Evolutionary conservation across 139 green algal genomes (phyloP), one percentile per base, ranked within the genome.

Genomic region (Chlorella sp.): DNA sequence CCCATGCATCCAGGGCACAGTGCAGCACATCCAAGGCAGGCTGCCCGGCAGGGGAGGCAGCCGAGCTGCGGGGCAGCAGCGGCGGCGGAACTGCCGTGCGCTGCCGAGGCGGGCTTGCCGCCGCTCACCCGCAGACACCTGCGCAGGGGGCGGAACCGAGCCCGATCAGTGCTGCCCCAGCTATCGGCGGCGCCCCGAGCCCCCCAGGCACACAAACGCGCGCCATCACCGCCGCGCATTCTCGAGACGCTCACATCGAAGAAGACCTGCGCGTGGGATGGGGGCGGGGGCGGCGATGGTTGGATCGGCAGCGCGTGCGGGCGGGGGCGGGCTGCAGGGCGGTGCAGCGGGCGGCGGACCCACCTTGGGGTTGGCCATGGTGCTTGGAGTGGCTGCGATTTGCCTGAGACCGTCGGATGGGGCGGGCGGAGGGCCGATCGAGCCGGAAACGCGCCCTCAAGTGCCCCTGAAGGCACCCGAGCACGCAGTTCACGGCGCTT

Each of bases 331-430:
- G 40, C 38, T 19, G 40, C 48, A 54, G 41, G 70, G 40, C 43
- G 38, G 72, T 40, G 43, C 72, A 17, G 44, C n/a, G 26, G 28
- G 56, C 38, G 43, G 72, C 13, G 40, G 16, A 54, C 58, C 30
- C 58, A 44, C 60, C 58, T 43, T 40, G 43, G 77, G 77, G 77
- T 83, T 83, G 77, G 40, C 24, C 77, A 83, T 83, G 40, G 16
- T 75, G 20, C 56, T 20, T 80, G 13, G 32, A 32, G 2, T 41
- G 7, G 43, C 6, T 22, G 51, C 51, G 11, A 13, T 32, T 6
- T 7, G 16, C 28, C 30, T 78, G 44, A 40, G 43, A 24, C 14
- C 30, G 30, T 36, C 28, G 60, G 4, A 36, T 20, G 32, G 26
- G 67, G 67, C 17, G 5, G 34, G 8, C 22, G 14, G 70, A 22